A percentile compares a stretch with the other conserved stretches of the same genome.
phyloP scores from a whole-genome alignment of 2,329 filamentous ascomycete species.

The Acephala macrosclerotiorum region DNA sequence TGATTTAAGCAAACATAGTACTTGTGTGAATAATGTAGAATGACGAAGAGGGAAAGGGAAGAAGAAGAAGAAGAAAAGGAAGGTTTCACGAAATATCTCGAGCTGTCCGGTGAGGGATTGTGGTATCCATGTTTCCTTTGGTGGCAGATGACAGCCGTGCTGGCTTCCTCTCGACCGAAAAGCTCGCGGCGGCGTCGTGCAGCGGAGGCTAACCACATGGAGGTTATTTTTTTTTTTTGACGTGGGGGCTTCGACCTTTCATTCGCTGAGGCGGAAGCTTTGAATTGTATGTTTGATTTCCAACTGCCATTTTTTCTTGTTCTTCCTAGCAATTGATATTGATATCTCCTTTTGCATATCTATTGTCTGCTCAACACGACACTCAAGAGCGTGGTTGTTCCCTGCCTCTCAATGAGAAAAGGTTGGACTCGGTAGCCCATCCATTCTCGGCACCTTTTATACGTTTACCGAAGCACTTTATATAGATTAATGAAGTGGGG shows the following conservation, averaged over 20 bases:
- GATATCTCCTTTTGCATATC: no score
- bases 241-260: no score
- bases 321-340: no score
- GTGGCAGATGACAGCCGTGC: neutral
- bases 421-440: neutral
- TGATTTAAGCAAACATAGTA: neutral
- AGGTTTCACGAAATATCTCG: conserved; percentile 22
- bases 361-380: no score
- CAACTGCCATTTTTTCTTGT: no score
- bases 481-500: conserved; percentile 5
- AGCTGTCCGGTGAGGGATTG: conserved; percentile 19
- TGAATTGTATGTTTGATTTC: no score
- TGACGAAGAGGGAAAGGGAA: neutral
- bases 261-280: no score
- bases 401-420: neutral
- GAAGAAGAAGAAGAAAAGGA: neutral
- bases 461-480: neutral
- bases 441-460: neutral
- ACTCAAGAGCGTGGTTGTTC: no score
- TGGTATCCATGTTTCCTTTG: conserved; percentile 11
- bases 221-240: no score
- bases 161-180: neutral
- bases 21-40: neutral
- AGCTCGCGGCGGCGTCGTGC: neutral
- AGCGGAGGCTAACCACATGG: neutral